Evolutionary conservation across 495 filamentous ascomycete species (phyloP).

Genomic region (Podospora didyma): DNA sequence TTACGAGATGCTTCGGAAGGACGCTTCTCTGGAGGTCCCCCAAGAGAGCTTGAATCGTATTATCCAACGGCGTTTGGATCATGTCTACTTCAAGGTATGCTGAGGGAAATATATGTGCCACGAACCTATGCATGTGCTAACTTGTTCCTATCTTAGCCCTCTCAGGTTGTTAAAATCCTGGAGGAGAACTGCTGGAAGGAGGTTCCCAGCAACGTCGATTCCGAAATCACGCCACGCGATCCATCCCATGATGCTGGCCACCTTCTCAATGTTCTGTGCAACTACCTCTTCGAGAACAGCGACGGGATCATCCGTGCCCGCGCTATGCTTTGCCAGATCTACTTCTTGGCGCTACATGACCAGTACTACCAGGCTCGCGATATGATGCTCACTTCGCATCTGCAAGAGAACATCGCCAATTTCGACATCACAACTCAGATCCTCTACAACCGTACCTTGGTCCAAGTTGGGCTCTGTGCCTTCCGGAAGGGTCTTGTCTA

Average conservation of each 20-base stretch:
- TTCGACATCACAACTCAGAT: slow-evolving; percentile 98
- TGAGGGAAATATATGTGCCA: not conserved
- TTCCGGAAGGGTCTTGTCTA: slow-evolving; percentile 97
- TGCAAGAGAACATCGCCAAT: slow-evolving; percentile 90
- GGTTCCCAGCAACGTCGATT: slow-evolving; percentile 67
- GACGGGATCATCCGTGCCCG: slow-evolving; percentile 93
- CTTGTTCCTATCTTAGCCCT: slow-evolving; percentile 53
- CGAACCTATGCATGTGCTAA: slow-evolving; percentile 20
- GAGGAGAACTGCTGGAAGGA: slow-evolving; percentile 91
- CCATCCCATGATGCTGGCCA: slow-evolving; percentile 58
- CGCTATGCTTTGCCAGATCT: slow-evolving; percentile 97
- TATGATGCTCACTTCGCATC: slow-evolving; percentile 99
- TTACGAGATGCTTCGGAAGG: slow-evolving; percentile 70
- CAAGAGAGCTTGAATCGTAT: slow-evolving; percentile 87
- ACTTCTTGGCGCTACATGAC: slow-evolving; percentile 95
- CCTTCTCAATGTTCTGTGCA: slow-evolving; percentile 85
- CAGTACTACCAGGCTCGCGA: slow-evolving; percentile 96
- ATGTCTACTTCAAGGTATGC: slow-evolving; percentile 94
- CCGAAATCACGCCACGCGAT: slow-evolving; percentile 70
- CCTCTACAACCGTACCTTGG: slow-evolving; percentile 95
- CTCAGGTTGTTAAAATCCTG: slow-evolving; percentile 85
- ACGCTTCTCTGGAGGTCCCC: slow-evolving; percentile 64
- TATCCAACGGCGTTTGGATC: slow-evolving; percentile 89
- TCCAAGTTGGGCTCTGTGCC: slow-evolving; percentile 96
- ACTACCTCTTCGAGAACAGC: slow-evolving; percentile 88